phyloP scores from a whole-genome alignment of 1,139 yeast species.

The Nadsonia starkeyi-henricii region DNA sequence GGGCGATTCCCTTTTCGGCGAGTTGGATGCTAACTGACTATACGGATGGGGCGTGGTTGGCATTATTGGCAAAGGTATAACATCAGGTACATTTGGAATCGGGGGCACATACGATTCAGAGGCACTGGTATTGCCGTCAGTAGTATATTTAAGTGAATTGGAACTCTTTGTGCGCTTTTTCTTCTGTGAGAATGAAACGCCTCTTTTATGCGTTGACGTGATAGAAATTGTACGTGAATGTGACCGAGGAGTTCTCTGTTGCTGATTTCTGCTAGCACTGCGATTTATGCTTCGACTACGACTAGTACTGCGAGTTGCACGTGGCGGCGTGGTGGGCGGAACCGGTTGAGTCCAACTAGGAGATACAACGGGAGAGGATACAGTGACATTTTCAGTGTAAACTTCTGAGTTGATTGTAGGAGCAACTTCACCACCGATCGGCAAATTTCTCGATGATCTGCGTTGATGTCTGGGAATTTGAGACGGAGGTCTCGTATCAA shows the following conservation, averaged over 20 bases:
- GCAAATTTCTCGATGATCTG: conserved; percentile 1
- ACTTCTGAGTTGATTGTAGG: conserved; percentile 3
- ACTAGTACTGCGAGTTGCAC: not conserved
- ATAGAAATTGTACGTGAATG: conserved; percentile 6
- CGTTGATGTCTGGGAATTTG: conserved; percentile 4
- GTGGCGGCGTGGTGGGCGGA: not conserved
- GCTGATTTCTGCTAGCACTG: conserved; percentile 1
- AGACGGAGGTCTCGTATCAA: conserved; percentile 1
- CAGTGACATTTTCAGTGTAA: not conserved
- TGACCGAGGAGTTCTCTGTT: not conserved
- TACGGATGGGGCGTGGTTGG: conserved; percentile 4
- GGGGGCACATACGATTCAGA: not conserved
- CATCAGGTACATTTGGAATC: not conserved
- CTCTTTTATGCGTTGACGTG: conserved; percentile 8
- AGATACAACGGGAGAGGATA: not conserved
- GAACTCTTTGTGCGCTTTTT: conserved; percentile 5
- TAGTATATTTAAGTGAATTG: conserved; percentile 1
- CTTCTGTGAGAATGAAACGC: conserved; percentile 7
- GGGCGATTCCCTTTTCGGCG: conserved; percentile 1
- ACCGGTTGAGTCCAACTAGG: not conserved
- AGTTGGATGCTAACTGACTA: conserved; percentile 1
- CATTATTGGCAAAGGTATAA: not conserved
- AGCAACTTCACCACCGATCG: conserved; percentile 2
- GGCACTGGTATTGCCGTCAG: not conserved
- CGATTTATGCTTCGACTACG: conserved; percentile 2